Conservation (phyloP, 306 rosid species). For the Mimosa pudica region DNA sequence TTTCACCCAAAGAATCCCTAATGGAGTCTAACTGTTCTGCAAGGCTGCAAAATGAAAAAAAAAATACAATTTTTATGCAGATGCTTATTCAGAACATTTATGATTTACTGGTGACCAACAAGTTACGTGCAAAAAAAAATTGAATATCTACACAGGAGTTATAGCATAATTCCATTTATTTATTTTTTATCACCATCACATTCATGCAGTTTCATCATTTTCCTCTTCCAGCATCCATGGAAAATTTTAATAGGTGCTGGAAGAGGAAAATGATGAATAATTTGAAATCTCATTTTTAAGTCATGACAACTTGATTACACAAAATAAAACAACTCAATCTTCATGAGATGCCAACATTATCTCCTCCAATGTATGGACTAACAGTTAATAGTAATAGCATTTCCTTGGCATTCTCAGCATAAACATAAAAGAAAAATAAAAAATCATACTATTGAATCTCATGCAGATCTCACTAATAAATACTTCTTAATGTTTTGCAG, state of each 20-base stretch:
- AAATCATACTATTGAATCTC: not conserved
- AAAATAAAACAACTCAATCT: not conserved
- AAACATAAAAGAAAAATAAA: not conserved
- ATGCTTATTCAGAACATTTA: not conserved
- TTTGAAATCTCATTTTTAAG: constrained; percentile 3
- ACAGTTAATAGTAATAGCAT: not conserved
- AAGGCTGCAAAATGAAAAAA: constrained; percentile 67
- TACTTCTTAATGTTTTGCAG: not conserved
- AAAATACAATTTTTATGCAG: constrained; percentile 24
- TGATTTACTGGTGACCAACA: constrained; percentile 22
- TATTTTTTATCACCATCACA: not conserved
- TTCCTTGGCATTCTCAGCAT: not conserved
- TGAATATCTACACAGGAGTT: constrained; percentile 29
- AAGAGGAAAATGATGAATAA: too few relatives aligned
- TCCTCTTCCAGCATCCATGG: not conserved
- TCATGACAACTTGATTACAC: not conserved
- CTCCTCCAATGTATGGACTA: not conserved
- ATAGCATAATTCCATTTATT: constrained; percentile 6
- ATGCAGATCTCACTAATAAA: not conserved
- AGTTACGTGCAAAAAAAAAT: constrained; percentile 27
- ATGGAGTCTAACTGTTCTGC: constrained; percentile 91
- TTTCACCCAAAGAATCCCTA: constrained; percentile 63
- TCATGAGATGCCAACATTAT: not conserved
- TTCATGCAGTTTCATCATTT: not conserved
- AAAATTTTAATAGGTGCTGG: too few relatives aligned